phyloP scores from a whole-genome alignment of 148 eudicot species.

The Vaccinium darrowii region DNA sequence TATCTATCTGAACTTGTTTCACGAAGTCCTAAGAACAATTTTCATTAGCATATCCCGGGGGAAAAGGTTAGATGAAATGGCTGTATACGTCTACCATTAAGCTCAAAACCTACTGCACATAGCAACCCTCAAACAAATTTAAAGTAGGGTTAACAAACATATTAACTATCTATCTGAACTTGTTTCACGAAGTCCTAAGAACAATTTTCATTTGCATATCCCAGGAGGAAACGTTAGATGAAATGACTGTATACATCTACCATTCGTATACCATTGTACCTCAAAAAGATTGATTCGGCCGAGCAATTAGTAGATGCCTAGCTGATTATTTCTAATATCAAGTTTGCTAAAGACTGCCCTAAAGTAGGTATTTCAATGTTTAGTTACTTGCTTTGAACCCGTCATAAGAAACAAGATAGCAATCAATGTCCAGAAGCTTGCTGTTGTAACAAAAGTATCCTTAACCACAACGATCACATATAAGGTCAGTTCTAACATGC shows the following conservation, averaged over 20 bases:
- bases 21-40: not conserved
- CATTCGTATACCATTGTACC: too few species aligned
- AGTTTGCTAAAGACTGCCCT: not conserved
- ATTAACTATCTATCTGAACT: not conserved
- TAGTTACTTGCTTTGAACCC: not conserved
- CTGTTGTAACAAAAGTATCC: not conserved
- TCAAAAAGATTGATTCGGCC: not conserved
- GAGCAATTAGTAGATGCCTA: not conserved
- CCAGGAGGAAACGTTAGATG: not conserved
- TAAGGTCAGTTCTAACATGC: not conserved
- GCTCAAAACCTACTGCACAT: not conserved
- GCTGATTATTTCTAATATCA: not conserved
- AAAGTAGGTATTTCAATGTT: not conserved
- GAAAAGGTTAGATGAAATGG: not conserved
- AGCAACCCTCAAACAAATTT: not conserved
- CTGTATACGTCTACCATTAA: not conserved
- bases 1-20: not conserved
- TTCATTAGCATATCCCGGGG: not conserved
- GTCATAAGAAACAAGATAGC: not conserved
- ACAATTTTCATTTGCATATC: not conserved
- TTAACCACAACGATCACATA: not conserved
- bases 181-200: not conserved
- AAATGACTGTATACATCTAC: not conserved
- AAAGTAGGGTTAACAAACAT: not conserved
- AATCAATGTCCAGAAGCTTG: slow-evolving; percentile 2